These are phyloP conservation scores for Arthrocladium fulminans DNA, from an alignment of 2,329 filamentous ascomycete genomes.

Conservation along the genomic window DNA sequence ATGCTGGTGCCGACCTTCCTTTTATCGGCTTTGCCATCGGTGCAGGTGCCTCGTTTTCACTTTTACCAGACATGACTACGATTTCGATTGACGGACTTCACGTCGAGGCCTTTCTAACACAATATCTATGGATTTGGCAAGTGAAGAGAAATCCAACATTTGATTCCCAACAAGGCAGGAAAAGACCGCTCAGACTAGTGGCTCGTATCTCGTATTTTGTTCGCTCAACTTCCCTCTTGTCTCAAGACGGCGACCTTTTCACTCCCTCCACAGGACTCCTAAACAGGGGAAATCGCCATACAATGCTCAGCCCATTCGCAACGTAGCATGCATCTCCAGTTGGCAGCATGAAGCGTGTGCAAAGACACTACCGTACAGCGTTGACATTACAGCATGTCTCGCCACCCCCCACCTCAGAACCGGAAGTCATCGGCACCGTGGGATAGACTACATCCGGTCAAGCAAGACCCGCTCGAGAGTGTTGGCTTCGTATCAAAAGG, in stretches of 20 bases:
- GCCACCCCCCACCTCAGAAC: slow-evolving; percentile 11
- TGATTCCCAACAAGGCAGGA: background rate
- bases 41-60: background rate
- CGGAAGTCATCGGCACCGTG: slow-evolving; percentile 35
- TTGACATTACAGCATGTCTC: slow-evolving; percentile 17
- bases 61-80: background rate
- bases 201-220: slow-evolving; percentile 7
- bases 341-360: background rate
- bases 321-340: background rate
- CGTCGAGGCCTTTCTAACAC: background rate
- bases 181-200: background rate
- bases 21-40: background rate
- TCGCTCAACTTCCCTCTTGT: slow-evolving; percentile 21
- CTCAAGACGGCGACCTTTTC: too few species aligned
- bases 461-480: slow-evolving; percentile 66
- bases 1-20: slow-evolving; percentile 25
- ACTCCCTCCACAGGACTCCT: too few species aligned
- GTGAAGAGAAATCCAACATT: too few species aligned
- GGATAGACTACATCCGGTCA: slow-evolving; percentile 63
- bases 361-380: background rate
- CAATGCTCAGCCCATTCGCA: background rate
- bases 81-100: background rate
- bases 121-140: too few species aligned
- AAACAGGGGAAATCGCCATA: background rate
- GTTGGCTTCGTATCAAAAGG: slow-evolving; percentile 87